These are phyloP conservation scores for Eremochloa ophiuroides DNA, from an alignment of 176 grass and related monocot species.

Conservation along the genomic window DNA sequence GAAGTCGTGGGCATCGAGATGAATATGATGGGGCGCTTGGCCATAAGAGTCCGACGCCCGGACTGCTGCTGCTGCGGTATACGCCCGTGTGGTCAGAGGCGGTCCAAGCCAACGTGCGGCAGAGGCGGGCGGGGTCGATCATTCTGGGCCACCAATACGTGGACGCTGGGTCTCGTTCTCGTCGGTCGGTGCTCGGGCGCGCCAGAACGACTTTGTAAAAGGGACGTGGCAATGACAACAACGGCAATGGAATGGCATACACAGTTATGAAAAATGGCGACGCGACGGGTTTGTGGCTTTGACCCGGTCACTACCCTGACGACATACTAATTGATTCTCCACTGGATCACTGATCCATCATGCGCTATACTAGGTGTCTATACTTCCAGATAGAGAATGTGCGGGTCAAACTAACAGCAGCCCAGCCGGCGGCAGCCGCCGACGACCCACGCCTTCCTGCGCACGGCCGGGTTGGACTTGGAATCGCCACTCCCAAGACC, in stretches of 20 bases:
- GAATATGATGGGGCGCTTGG: not conserved
- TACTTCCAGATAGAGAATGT: constrained; percentile 3
- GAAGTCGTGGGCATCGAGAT: not conserved
- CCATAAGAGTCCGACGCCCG: not conserved
- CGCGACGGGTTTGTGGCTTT: constrained; percentile 30
- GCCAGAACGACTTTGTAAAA: not conserved
- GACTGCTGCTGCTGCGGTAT: not conserved
- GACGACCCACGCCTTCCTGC: not conserved
- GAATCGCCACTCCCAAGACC: not conserved
- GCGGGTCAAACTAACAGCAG: not conserved
- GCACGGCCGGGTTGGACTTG: not conserved
- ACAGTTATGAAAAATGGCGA: constrained; percentile 7
- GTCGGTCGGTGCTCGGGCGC: not conserved
- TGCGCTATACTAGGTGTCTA: too few species aligned
- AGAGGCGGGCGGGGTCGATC: not conserved
- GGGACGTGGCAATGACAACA: not conserved
- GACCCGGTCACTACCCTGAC: constrained; percentile 25
- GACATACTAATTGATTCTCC: not conserved
- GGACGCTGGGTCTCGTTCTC: not conserved
- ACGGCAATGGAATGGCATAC: not conserved
- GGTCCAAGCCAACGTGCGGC: constrained; percentile 26
- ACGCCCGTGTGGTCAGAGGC: not conserved
- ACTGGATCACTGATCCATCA: not conserved
- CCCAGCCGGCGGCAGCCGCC: not conserved
- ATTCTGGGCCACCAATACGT: not conserved